phyloP scores from a whole-genome alignment of 2,329 filamentous ascomycete genomes.

The Waltergamsia citrina region DNA sequence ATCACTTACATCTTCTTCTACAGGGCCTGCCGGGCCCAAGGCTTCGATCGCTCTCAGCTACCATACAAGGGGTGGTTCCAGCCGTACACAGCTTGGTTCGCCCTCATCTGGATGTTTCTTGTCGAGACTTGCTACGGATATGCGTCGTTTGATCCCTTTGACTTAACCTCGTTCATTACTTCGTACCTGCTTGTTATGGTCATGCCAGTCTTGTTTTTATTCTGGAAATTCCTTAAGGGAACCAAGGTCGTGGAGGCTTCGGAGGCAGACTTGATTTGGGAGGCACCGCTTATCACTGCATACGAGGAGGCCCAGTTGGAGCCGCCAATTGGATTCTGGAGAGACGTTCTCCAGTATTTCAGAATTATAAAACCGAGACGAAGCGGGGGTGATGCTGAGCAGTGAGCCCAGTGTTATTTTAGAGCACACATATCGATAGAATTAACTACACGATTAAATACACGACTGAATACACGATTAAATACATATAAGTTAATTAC shows the following conservation, averaged over 20 bases:
- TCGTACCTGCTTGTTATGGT: conserved; percentile 50
- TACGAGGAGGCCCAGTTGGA: no score
- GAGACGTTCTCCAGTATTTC: no score
- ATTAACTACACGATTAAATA: no score
- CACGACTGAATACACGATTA: no score
- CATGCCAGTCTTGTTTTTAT: conserved; percentile 40
- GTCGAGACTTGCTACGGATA: conserved; percentile 47
- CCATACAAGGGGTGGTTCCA: conserved; percentile 52
- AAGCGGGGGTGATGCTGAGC: no score
- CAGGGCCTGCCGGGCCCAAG: conserved; percentile 42
- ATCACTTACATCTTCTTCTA: conserved; percentile 36
- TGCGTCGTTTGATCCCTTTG: conserved; percentile 37
- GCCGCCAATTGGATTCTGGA: no score
- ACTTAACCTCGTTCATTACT: conserved; percentile 35
- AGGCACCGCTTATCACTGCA: conserved; percentile 46
- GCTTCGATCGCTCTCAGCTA: conserved; percentile 38
- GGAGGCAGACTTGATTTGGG: conserved; percentile 53
- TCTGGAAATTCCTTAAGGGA: conserved; percentile 55
- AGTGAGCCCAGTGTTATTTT: no score
- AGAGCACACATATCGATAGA: no score
- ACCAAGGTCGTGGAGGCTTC: conserved; percentile 44
- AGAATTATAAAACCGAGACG: no score
- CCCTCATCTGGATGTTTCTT: conserved; percentile 31
- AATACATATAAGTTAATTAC: no score
- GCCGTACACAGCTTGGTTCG: conserved; percentile 44